Conservation (phyloP, 306 rosid species). For the Lagenaria siceraria region DNA sequence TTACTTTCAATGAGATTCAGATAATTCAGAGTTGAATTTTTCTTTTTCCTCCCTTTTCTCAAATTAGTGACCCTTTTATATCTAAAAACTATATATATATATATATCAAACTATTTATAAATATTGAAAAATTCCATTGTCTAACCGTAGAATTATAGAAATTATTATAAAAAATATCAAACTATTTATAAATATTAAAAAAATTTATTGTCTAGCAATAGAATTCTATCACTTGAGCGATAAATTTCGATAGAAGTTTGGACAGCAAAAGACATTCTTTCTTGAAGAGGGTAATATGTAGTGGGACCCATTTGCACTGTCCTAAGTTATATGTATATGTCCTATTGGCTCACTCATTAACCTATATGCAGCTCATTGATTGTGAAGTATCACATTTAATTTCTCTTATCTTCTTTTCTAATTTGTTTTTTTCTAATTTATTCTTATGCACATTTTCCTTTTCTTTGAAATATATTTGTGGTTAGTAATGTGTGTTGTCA, state of each 20-base stretch:
- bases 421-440: neutral
- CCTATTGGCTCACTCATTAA: neutral
- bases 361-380: conserved; percentile 6
- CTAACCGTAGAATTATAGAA: too few species aligned
- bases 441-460: neutral
- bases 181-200: too few species aligned
- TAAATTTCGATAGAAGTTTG: too few species aligned
- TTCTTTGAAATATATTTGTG: neutral
- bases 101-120: too few species aligned
- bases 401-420: neutral
- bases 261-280: neutral
- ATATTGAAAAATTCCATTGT: too few species aligned
- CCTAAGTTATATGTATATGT: neutral
- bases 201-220: too few species aligned
- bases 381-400: conserved; percentile 5
- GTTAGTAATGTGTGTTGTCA: too few species aligned
- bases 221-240: too few species aligned
- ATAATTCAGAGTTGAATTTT: neutral
- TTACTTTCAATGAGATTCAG: neutral
- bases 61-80: neutral
- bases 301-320: neutral
- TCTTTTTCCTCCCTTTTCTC: neutral
- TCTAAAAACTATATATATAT: too few species aligned
- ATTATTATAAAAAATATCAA: too few species aligned
- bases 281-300: neutral